Conservation (phyloP, 1,284 basidiomycete species). For the Rhodotorula sp. region DNA sequence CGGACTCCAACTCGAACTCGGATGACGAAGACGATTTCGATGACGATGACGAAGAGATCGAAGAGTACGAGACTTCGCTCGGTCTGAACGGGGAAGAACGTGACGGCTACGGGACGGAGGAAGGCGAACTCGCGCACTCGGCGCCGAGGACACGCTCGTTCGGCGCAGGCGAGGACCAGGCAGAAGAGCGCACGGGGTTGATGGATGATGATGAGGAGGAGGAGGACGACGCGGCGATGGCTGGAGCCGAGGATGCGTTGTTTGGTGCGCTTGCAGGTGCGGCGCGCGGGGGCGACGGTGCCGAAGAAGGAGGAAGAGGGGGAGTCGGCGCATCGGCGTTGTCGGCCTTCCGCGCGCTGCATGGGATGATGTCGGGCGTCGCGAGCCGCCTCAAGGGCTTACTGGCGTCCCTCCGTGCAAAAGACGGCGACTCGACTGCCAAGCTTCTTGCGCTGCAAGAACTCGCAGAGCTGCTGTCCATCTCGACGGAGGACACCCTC, state of each 20-base stretch:
- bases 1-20: slow-evolving; percentile 15
- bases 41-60: slow-evolving; percentile 32
- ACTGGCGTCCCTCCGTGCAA: slow-evolving; percentile 67
- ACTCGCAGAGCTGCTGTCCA: slow-evolving; percentile 87
- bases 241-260: slow-evolving; percentile 30
- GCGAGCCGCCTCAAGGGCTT: slow-evolving; percentile 84
- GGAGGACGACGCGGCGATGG: slow-evolving; percentile 14
- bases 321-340: slow-evolving; percentile 11
- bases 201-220: not conserved
- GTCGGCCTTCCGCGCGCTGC: slow-evolving; percentile 56
- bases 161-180: slow-evolving; percentile 6
- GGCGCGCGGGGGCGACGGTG: not conserved
- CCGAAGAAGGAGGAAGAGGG: slow-evolving; percentile 3
- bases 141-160: slow-evolving; percentile 29
- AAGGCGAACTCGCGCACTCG: slow-evolving; percentile 7
- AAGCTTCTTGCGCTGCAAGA: slow-evolving; percentile 89
- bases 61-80: slow-evolving; percentile 37
- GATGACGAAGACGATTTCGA: slow-evolving; percentile 15
- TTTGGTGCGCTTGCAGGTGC: slow-evolving; percentile 24
- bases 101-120: slow-evolving; percentile 28
- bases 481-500: slow-evolving; percentile 95
- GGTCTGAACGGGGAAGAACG: slow-evolving; percentile 33
- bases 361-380: slow-evolving; percentile 83
- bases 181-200: too few relatives aligned
- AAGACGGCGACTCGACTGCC: slow-evolving; percentile 61